Percentiles rank a stretch among this genome's conserved stretches.
Evolutionary conservation across 2,329 filamentous ascomycete genomes (phyloP).

Genomic region (Penicillium sp.): DNA sequence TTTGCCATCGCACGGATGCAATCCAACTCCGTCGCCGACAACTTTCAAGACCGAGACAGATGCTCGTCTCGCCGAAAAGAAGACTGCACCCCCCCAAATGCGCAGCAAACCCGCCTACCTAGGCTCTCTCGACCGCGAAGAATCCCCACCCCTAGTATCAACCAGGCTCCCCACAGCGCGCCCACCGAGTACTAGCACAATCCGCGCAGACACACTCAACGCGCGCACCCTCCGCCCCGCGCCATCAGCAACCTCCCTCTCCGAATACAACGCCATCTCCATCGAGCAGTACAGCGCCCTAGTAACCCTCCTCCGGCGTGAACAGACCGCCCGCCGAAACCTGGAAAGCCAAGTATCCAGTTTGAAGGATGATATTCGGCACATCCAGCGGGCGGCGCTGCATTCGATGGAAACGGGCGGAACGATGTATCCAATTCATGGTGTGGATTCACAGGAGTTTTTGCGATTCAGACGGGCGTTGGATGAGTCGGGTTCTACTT

Average conservation of each 20-base stretch:
- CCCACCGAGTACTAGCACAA: constrained; percentile 37
- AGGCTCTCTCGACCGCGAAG: constrained; percentile 19
- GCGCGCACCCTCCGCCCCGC: constrained; percentile 33
- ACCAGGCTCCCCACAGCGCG: constrained; percentile 24
- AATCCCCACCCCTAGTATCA: constrained; percentile 23
- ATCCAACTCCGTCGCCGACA: constrained; percentile 33
- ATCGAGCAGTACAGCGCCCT: constrained; percentile 53
- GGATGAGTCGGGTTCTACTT: constrained; percentile 25
- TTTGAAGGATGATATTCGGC: constrained; percentile 47
- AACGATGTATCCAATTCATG: constrained; percentile 40
- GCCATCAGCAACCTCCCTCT: constrained; percentile 38
- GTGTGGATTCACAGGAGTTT: constrained; percentile 38
- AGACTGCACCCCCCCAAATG: constrained; percentile 18
- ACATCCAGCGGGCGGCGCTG: constrained; percentile 38
- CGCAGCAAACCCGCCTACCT: constrained; percentile 27
- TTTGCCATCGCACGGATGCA: constrained; percentile 55
- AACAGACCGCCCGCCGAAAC: constrained; percentile 50
- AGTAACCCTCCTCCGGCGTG: constrained; percentile 50
- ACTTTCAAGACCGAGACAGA: constrained; percentile 13
- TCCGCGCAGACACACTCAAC: constrained; percentile 38
- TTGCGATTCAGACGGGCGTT: constrained; percentile 34
- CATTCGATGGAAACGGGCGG: constrained; percentile 38
- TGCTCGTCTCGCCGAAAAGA: constrained; percentile 21
- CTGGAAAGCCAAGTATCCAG: constrained; percentile 50
- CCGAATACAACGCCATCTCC: constrained; percentile 43